Evolutionary conservation across 345 rosid genomes (phyloP).

Genomic region (Cardamine chenopodiifolia): DNA sequence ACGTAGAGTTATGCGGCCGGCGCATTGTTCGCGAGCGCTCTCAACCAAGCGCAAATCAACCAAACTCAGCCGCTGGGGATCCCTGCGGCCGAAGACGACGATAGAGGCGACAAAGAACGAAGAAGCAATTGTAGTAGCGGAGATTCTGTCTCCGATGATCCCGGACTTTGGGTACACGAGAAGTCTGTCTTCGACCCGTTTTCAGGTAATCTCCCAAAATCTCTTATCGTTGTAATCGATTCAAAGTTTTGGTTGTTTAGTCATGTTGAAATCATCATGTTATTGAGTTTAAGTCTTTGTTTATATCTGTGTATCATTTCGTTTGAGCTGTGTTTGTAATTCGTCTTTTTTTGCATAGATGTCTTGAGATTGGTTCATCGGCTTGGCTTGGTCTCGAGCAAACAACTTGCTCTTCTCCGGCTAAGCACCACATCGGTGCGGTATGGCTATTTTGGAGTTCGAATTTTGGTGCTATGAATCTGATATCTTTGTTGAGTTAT

Average conservation of each 20-base stretch:
- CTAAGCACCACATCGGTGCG: slow-evolving; percentile 80
- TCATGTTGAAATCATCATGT: not conserved
- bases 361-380: slow-evolving; percentile 62
- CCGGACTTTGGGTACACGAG: slow-evolving; percentile 81
- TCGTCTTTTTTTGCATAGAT: slow-evolving; percentile 47
- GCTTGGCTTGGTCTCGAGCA: slow-evolving; percentile 96
- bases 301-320: not conserved
- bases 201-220: slow-evolving; percentile 55
- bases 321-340: not conserved
- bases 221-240: not conserved
- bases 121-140: slow-evolving; percentile 58
- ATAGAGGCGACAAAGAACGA: slow-evolving; percentile 45
- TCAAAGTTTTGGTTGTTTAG: not conserved
- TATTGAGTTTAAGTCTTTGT: not conserved
- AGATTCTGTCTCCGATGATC: slow-evolving; percentile 82
- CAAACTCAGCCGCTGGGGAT: slow-evolving; percentile 72
- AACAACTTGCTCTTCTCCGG: slow-evolving; percentile 76
- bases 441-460: slow-evolving; percentile 48
- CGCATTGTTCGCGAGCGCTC: slow-evolving; percentile 75
- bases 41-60: slow-evolving; percentile 88
- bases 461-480: not conserved
- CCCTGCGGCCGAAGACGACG: slow-evolving; percentile 40
- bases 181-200: slow-evolving; percentile 75
- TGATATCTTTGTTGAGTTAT: not conserved
- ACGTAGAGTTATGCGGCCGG: slow-evolving; percentile 82